phyloP scores from a whole-genome alignment of 352 stramenopile species.

The Globisporangium megalacanthum region DNA sequence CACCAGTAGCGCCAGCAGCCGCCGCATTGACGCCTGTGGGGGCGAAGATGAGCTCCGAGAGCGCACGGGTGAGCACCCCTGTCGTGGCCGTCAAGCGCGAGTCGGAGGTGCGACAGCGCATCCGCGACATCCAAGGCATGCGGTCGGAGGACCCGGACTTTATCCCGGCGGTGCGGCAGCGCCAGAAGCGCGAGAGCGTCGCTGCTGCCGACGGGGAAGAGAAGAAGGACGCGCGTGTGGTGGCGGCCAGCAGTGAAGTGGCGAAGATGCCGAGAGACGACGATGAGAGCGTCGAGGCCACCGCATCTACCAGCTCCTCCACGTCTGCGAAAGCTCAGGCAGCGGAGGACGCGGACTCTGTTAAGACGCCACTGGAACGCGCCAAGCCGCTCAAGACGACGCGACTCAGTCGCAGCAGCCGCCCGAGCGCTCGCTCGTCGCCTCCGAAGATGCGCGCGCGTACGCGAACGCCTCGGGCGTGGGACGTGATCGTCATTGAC shows the following conservation, averaged over 20 bases:
- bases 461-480: constrained; percentile 33
- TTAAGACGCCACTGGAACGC: constrained; percentile 13
- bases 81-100: constrained; percentile 4
- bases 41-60: constrained; percentile 6
- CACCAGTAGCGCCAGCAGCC: not conserved
- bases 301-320: constrained; percentile 9
- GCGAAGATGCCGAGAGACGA: not conserved
- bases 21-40: not conserved
- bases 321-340: no score
- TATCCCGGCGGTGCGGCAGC: constrained; percentile 24
- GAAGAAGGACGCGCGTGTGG: not conserved
- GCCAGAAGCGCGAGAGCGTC: constrained; percentile 39
- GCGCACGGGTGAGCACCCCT: no score
- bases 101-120: constrained; percentile 37
- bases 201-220: constrained; percentile 9
- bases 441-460: constrained; percentile 10
- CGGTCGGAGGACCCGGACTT: constrained; percentile 57
- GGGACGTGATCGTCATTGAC: constrained; percentile 80
- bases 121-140: constrained; percentile 61
- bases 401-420: constrained; percentile 2
- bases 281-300: not conserved
- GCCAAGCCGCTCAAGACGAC: constrained; percentile 6
- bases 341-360: no score
- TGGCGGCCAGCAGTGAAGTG: no score
- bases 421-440: not conserved